Base-by-base conservation (phyloP, 257 asterid species). In the Gentiana dahurica region DNA sequence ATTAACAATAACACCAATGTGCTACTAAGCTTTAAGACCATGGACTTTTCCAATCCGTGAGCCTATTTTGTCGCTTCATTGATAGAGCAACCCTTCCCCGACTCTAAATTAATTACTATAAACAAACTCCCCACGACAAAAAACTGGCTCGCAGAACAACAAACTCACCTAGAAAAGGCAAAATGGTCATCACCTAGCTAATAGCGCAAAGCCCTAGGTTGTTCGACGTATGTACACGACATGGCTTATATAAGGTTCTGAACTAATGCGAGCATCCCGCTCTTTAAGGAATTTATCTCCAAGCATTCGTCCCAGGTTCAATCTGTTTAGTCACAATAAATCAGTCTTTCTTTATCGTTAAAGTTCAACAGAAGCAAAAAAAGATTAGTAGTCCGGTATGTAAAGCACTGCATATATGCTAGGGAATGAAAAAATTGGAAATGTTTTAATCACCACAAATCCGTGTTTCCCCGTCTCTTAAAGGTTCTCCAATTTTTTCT, bases 241-340 rank as follows among this genome's bases (percentile, higher is more conserved):
- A 71, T 75, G 79, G 64, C 99, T 92, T 56, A 88, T 72, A 73
- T 73, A 92, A 58, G 97, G 99, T 71, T 92, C 97, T 58, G 97
- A 71, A 61, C 90, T 92, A 66, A 92, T 81, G 50, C 99, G 95
- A 53, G 64, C 60, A 52, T 88, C 99, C 64, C 88, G 95, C 74
- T 88, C 89, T 77, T 92, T 92, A 55, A 88, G 83, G 77, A 85
- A 92, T 58, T 92, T 92, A 77, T 92, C 99, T 51, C 99, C 99
- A 8, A 92, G 94, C 99, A 92, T 84, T 68, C 97, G 78, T 63
- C 89, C 95, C 24, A 92, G 97, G 75, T 92, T 92, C 60, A 92
- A 72, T 57, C 99, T 92, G 73, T 62, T 53, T 38, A 62, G 51
- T 65, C 34, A 38, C 41, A 57, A 69, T 63, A 41, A 65, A 62